Evolutionary conservation across 129 eudicot species (phyloP), one percentile per base, ranked within the genome.

Genomic region (Centrapalus pauciflorus): DNA sequence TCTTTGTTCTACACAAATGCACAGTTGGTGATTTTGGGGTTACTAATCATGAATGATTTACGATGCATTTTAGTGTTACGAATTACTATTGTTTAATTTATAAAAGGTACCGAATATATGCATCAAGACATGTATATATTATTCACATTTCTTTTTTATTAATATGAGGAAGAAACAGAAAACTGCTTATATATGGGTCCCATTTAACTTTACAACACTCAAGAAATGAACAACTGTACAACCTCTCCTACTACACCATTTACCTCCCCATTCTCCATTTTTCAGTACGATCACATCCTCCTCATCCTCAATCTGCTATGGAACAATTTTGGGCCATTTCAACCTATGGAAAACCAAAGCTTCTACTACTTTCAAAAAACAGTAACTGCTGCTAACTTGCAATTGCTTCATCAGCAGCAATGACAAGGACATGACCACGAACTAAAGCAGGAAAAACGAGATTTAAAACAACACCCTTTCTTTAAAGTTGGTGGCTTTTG

Each of bases 381-480:
- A 45, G 20, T 43, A 59, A 8, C 19, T 64, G 16, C 52, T 35
- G 24, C 77, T 50, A 71, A 46, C 60, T 8, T 50, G 66, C 40
- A 33, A 69, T 28, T 35, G 40, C 61, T 55, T 64, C 71, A 14
- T 56, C 55, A 71, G 28, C 71, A 41, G 16, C 78, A 73, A 73
- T 21, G 59, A 58, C 72, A 54, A 73, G 78, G n/a, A 27, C 65
- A 64, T 52, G 71, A 35, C 66, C 67, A 72, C 28, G 64, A 24
- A 23, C 57, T 11, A 7, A 46, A 58, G 76, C 50, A 57, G 40
- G 46, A 19, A 25, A 26, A 21, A 8, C 61, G 43, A 29, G 68
- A 24, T 55, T 29, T 45, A 38, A 25, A 56, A 13, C 58, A 58
- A 34, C 76, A 59, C 32, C 16, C 17, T 14, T 16, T 50, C 46